Evolutionary conservation across 1,284 basidiomycete species (phyloP).

Genomic region (Heterobasidion irregulare): DNA sequence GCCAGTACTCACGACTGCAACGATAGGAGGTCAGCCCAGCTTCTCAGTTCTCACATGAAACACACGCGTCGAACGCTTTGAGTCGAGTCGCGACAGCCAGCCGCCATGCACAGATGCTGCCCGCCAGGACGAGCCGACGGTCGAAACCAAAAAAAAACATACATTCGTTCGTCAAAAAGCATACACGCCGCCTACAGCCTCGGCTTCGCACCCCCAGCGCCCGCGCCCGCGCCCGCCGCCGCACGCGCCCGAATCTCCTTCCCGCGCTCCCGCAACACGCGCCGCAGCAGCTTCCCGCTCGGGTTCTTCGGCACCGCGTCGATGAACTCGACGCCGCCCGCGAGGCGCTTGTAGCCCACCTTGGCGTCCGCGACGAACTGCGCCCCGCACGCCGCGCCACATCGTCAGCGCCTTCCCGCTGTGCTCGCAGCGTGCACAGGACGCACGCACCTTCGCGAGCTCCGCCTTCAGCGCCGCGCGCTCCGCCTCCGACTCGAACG

Average conservation of each 20-base stretch:
- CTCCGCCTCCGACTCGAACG: background rate
- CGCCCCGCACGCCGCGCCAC: background rate
- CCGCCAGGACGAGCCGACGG: too few species aligned
- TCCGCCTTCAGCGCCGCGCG: background rate
- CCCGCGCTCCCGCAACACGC: constrained; percentile 46
- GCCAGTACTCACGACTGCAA: too few species aligned
- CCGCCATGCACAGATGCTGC: too few species aligned
- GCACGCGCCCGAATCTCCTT: constrained; percentile 5
- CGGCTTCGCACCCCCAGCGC: too few species aligned
- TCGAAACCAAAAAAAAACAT: too few species aligned
- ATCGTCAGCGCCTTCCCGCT: background rate
- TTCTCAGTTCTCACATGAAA: too few species aligned
- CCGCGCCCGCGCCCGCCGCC: background rate
- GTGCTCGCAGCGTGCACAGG: background rate
- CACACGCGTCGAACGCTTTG: too few species aligned
- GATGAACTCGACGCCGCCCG: constrained; percentile 61
- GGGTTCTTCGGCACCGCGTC: constrained; percentile 67
- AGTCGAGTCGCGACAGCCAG: too few species aligned
- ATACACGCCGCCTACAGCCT: too few species aligned
- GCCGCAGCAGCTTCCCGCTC: constrained; percentile 57
- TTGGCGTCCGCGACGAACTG: constrained; percentile 39
- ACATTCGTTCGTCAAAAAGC: too few species aligned
- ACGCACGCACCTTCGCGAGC: constrained; percentile 3
- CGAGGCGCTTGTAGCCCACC: constrained; percentile 61
- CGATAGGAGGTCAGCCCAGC: too few species aligned